Evolutionary conservation across 2,329 filamentous ascomycete genomes (phyloP).

Genomic region (Fusarium foetens): DNA sequence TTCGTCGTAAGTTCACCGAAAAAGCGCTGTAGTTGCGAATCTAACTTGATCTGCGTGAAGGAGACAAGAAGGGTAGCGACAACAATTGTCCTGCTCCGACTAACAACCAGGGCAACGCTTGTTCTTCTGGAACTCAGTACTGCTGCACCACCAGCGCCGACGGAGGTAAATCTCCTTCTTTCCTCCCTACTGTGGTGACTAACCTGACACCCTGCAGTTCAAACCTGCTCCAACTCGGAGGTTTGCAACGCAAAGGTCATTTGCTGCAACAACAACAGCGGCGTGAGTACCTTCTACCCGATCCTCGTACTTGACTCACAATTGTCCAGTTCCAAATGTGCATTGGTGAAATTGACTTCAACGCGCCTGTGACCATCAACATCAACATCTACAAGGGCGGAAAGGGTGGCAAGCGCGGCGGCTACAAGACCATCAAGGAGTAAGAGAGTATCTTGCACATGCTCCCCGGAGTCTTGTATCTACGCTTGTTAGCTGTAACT

Average conservation of each 20-base stretch:
- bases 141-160: too few relatives aligned
- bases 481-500: neutral
- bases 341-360: neutral
- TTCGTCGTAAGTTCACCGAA: too few relatives aligned
- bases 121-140: too few relatives aligned
- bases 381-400: neutral
- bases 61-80: too few relatives aligned
- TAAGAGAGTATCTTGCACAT: neutral
- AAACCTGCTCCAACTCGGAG: slow-evolving; percentile 31
- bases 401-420: neutral
- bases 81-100: too few relatives aligned
- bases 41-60: too few relatives aligned
- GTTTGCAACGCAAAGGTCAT: slow-evolving; percentile 31
- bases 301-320: too few relatives aligned
- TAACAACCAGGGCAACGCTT: too few relatives aligned
- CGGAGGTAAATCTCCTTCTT: too few relatives aligned
- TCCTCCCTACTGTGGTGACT: too few relatives aligned
- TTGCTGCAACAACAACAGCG: slow-evolving; percentile 43
- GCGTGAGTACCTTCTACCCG: slow-evolving; percentile 36
- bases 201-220: neutral
- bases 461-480: neutral
- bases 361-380: neutral
- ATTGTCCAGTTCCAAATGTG: slow-evolving; percentile 11
- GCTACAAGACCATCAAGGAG: neutral
- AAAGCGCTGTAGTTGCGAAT: too few relatives aligned